Base-by-base conservation (phyloP, 768 basidiomycete genomes). In the Russula griseocarnosa region DNA sequence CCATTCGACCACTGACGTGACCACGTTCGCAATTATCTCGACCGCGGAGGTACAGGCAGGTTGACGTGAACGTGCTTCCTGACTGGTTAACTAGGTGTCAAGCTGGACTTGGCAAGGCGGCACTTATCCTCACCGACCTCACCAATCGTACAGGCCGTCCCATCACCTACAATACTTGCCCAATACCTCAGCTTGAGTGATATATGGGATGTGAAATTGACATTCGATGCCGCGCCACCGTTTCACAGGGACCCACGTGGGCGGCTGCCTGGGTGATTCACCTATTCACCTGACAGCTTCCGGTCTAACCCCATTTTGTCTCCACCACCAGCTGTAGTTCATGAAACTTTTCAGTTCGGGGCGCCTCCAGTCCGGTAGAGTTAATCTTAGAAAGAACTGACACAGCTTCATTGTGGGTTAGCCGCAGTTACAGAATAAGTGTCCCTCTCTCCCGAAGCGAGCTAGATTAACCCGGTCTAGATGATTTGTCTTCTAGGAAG, bases 401-500 rank as follows among this genome's bases (percentile, higher is more conserved):
- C 20, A 59, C n/a, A 13, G 28, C 58, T 58, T 49, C 28, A 22
- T 42, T 55, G 52, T 16, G 53, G 44, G 58, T 36, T 60, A 30
- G 51, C 55, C 38, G 57, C 57, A 54, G 38, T 51, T 32, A 47
- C 46, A 66, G 50, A 44, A 65, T 24, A 53, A 42, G 30, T 61
- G 42, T 42, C 42, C 32, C 36, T 46, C 42, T 63, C 49, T 22
- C 58, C 58, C 44, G 44, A 66, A 64, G 62, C 44, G 62, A 53
- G 52, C 53, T 59, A 66, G 62, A 63, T 54, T 56, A 16, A 10
- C 36, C 47, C 46, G 34, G 36, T 57, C 26, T 44, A 46, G 14
- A 66, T 58, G 42, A 47, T 22, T 58, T 46, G 53, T 55, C 62
- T 55, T 47, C 56, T 46, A 30, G 20, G 65, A 66, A 66, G 65